phyloP scores from a whole-genome alignment of 2,329 filamentous ascomycete genomes.

The Domatiomyces catenatus region DNA sequence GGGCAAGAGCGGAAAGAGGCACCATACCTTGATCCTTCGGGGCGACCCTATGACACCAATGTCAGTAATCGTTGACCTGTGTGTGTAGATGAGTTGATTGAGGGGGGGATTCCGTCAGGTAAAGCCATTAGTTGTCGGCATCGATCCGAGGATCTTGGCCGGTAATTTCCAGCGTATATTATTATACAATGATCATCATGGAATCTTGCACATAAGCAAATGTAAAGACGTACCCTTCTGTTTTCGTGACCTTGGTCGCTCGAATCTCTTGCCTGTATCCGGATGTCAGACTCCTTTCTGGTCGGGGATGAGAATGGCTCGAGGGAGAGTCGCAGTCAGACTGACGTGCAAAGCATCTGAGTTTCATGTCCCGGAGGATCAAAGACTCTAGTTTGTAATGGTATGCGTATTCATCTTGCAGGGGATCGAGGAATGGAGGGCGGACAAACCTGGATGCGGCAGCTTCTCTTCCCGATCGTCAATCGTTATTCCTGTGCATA shows the following conservation, averaged over 20 bases:
- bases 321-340: constrained; percentile 43
- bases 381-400: constrained; percentile 83
- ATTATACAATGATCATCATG: constrained; percentile 46
- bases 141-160: constrained; percentile 56
- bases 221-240: neutral
- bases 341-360: constrained; percentile 69
- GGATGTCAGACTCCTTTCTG: constrained; percentile 14
- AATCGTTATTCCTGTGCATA: neutral
- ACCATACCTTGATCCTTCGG: neutral
- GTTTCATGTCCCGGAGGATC: constrained; percentile 73
- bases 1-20: constrained; percentile 2
- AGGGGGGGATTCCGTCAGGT: constrained; percentile 46
- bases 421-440: neutral
- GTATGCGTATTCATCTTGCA: constrained; percentile 16
- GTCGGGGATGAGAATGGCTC: neutral
- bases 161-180: constrained; percentile 87
- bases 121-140: constrained; percentile 80
- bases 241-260: constrained; percentile 13
- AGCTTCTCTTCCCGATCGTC: neutral
- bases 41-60: neutral
- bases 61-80: constrained; percentile 3
- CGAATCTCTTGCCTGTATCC: constrained; percentile 9
- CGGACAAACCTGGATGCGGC: neutral
- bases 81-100: neutral
- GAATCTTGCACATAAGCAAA: constrained; percentile 19